phyloP scores from a whole-genome alignment of 1,284 basidiomycete species.

The Trichosporon asahii region DNA sequence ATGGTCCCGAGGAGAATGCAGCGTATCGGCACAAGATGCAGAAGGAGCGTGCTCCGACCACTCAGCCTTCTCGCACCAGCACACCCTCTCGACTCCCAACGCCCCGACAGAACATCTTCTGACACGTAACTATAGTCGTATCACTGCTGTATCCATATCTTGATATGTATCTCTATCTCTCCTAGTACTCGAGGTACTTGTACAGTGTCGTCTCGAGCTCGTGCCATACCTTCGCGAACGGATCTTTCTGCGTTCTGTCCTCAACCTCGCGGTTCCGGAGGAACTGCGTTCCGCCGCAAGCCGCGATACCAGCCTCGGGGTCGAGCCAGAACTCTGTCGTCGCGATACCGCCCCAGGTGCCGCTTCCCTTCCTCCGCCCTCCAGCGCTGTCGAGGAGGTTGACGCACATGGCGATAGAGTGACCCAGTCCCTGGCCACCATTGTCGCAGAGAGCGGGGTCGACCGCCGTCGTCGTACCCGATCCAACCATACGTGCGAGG shows the following conservation, averaged over 20 bases:
- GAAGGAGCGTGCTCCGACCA: no score
- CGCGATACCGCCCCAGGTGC: slow-evolving; percentile 24
- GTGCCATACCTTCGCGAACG: neutral
- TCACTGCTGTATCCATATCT: neutral
- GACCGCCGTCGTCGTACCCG: slow-evolving; percentile 5
- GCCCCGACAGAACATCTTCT: neutral
- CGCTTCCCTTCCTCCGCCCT: slow-evolving; percentile 29
- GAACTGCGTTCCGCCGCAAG: neutral
- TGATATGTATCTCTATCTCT: neutral
- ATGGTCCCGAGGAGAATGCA: no score
- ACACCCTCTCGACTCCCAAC: no score
- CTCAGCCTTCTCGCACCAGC: no score
- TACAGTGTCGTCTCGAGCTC: slow-evolving; percentile 6
- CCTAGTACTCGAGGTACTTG: slow-evolving; percentile 2
- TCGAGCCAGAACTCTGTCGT: slow-evolving; percentile 38
- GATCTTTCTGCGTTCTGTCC: neutral
- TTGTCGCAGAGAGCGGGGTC: neutral
- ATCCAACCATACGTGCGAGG: slow-evolving; percentile 17
- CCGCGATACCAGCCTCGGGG: slow-evolving; percentile 29
- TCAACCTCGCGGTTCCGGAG: neutral
- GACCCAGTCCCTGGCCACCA: slow-evolving; percentile 10
- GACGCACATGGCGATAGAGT: slow-evolving; percentile 24
- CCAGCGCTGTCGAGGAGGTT: slow-evolving; percentile 14
- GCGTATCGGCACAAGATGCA: no score
- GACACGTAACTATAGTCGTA: neutral